phyloP scores from a whole-genome alignment of 257 asterid genomes.

The Lycium barbarum region DNA sequence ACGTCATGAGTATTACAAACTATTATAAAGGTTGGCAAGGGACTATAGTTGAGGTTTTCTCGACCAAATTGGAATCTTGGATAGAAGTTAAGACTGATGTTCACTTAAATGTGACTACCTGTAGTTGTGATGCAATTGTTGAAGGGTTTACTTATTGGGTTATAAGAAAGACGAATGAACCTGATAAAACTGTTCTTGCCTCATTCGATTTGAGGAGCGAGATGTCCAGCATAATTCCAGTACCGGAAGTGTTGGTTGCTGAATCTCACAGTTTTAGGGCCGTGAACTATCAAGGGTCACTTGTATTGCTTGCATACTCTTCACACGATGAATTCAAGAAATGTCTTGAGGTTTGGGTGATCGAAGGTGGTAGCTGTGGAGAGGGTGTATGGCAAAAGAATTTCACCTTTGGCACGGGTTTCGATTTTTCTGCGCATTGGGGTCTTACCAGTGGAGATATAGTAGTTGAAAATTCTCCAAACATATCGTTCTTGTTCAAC shows the following conservation, averaged over 20 bases:
- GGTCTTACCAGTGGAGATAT: constrained; percentile 25
- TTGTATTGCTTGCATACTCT: constrained; percentile 22
- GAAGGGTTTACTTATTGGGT: constrained; percentile 25
- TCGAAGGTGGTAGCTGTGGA: constrained; percentile 11
- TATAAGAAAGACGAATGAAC: background rate
- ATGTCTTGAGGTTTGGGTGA: constrained; percentile 18
- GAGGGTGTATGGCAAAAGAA: constrained; percentile 14
- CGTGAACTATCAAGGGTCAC: background rate
- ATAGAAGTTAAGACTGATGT: background rate
- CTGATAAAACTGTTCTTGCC: background rate
- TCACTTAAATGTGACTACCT: background rate
- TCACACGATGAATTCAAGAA: background rate
- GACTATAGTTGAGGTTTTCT: constrained; percentile 26
- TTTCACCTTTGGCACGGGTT: constrained; percentile 8
- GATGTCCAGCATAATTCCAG: background rate
- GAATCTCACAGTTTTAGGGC: background rate
- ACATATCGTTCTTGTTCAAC: constrained; percentile 17
- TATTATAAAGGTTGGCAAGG: background rate
- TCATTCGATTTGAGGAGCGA: constrained; percentile 12
- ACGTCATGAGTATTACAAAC: constrained; percentile 25
- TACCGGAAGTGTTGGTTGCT: background rate
- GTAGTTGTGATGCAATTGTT: constrained; percentile 10
- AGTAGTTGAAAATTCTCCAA: constrained; percentile 26
- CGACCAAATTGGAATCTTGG: constrained; percentile 24
- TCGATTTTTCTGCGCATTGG: constrained; percentile 13